Evolutionary conservation across 352 stramenopile species (phyloP).

Genomic region (Globisporangium yorkense): DNA sequence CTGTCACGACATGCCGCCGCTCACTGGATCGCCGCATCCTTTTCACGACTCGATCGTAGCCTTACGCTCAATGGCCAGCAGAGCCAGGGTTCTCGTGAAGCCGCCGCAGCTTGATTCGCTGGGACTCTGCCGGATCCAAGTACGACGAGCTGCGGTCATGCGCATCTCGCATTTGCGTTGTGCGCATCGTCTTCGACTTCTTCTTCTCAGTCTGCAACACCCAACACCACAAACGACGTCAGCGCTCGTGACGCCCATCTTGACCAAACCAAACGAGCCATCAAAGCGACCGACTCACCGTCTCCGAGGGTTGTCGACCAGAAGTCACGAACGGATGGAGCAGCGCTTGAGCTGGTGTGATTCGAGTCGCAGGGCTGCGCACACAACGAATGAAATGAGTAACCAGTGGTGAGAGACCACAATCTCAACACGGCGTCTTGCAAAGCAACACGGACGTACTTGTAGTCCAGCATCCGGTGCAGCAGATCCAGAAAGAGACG

Average conservation of each 20-base stretch:
- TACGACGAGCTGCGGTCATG: slow-evolving; percentile 8
- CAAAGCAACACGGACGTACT: slow-evolving; percentile 46
- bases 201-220: slow-evolving; percentile 22
- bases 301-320: slow-evolving; percentile 32
- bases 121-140: slow-evolving; percentile 11
- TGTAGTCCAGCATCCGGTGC: slow-evolving; percentile 93
- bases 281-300: slow-evolving; percentile 13
- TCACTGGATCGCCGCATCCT: background rate
- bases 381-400: slow-evolving; percentile 13
- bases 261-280: no score
- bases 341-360: slow-evolving; percentile 90
- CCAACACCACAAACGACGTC: slow-evolving; percentile 4
- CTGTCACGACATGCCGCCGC: background rate
- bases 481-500: slow-evolving; percentile 92
- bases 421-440: background rate
- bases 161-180: slow-evolving; percentile 29
- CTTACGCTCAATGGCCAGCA: slow-evolving; percentile 28
- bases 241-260: background rate
- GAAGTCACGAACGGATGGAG: slow-evolving; percentile 89
- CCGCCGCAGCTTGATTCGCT: slow-evolving; percentile 39
- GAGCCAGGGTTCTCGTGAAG: slow-evolving; percentile 33
- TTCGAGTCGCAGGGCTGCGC: slow-evolving; percentile 79
- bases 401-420: background rate
- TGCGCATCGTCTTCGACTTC: slow-evolving; percentile 45
- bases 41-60: background rate